Evolutionary conservation across 768 basidiomycete species (phyloP).

Genomic region (Agrocybe pediades): DNA sequence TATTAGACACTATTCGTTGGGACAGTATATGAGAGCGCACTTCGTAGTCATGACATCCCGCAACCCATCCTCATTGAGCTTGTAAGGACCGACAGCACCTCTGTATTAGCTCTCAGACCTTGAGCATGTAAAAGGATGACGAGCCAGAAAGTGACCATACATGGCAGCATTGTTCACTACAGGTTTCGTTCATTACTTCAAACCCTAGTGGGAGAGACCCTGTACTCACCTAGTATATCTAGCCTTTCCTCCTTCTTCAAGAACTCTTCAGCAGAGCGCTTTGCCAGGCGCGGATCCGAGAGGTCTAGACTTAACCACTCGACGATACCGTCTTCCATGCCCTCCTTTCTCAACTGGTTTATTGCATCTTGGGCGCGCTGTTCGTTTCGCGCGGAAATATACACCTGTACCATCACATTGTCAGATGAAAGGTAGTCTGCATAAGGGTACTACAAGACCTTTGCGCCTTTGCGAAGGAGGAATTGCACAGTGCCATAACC

Average conservation of each 20-base stretch:
- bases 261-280: constrained; percentile 49
- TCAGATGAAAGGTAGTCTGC: not conserved
- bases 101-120: constrained; percentile 1
- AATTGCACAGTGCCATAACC: constrained; percentile 43
- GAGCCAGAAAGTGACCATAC: constrained; percentile 34
- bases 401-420: constrained; percentile 24
- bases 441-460: constrained; percentile 29
- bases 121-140: not conserved
- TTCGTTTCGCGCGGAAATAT: constrained; percentile 54
- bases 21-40: not conserved
- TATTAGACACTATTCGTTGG: not conserved
- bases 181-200: not conserved
- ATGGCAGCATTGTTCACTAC: constrained; percentile 59
- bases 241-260: constrained; percentile 49
- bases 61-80: constrained; percentile 37
- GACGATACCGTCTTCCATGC: constrained; percentile 47
- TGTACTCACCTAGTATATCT: constrained; percentile 51
- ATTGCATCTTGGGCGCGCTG: constrained; percentile 49
- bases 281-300: constrained; percentile 44
- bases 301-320: constrained; percentile 55
- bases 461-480: constrained; percentile 55
- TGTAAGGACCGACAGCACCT: constrained; percentile 14
- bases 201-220: not conserved
- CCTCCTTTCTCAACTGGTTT: constrained; percentile 41
- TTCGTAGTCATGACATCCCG: constrained; percentile 41